Evolutionary conservation across 2,329 filamentous ascomycete genomes (phyloP), one percentile per base, ranked within the genome.

Genomic region (Fusarium subglutinans): DNA sequence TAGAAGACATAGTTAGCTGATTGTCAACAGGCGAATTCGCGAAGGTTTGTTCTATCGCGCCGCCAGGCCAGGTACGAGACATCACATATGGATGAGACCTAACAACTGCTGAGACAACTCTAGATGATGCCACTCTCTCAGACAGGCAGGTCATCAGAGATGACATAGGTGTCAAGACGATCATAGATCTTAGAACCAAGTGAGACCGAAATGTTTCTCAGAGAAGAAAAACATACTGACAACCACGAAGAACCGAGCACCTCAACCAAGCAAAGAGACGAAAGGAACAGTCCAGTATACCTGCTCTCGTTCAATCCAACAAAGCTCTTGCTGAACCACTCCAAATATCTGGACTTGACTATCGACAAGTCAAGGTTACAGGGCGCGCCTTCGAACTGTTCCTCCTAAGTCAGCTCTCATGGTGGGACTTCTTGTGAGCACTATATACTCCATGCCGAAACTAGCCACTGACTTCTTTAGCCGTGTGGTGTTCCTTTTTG

Each of bases 181-280:
- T 97, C 45, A 88, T 97, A 68, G 95, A 97, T 83, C 85, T 97
- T 17, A 89, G 95, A 63, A 94, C 94, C 70, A 90, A 92, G 90
- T 94, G 86, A 68, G 81, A 61, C 41, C 33, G 24, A 15, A 45
- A 41, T n/a, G 48, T 38, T 35, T 22, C 50, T 58, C 20, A 26
- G 38, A 33, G 37, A 43, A 30, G 57, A 53, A 40, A 35, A 26
- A 13, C 45, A 48, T 56, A 18, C 65, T 75, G 22, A 76, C 35
- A 35, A 35, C 12, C 37, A 14, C 20, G 8, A 50, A 93, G 91
- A 75, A 94, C 93, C 28, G 94, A 96, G 81, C 92, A 94, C 78
- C 85, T 90, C 71, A 89, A 91, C 79, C 91, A 92, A 78, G 87
- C 89, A 18, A 86, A 90, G 66, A 94, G 92, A 80, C 88, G 88